A percentile compares a stretch with the other conserved stretches of the same genome.
Evolutionary conservation across 2,329 filamentous ascomycete genomes (phyloP).

Genomic region (Neofusicoccum ribis): DNA sequence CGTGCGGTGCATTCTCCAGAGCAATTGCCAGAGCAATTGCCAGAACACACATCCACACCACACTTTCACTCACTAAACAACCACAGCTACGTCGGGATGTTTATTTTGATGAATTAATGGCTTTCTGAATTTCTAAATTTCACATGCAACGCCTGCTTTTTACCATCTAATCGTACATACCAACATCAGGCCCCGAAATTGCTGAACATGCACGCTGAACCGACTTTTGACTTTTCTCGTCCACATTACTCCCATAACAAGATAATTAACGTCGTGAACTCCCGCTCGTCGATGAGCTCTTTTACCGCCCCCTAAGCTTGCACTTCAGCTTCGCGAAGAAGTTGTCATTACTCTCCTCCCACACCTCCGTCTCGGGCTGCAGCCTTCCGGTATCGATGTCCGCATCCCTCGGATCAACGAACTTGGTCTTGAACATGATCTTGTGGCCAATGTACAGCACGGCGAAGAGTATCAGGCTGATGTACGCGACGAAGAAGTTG

Average conservation of each 20-base stretch:
- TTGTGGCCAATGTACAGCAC: constrained; percentile 64
- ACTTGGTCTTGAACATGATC: constrained; percentile 35
- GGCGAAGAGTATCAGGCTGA: constrained; percentile 41
- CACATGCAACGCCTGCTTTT: not conserved
- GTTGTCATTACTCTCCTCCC: constrained; percentile 19
- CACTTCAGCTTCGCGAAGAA: constrained; percentile 16
- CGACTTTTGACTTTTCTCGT: not conserved
- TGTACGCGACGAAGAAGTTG: constrained; percentile 41
- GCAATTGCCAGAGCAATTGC: too few species aligned
- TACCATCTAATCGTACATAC: not conserved
- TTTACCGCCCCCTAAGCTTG: not conserved
- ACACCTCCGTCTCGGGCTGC: constrained; percentile 21
- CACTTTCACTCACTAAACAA: not conserved
- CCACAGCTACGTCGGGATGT: too few species aligned
- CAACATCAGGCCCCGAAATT: not conserved
- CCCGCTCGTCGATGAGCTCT: not conserved
- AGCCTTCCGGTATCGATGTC: constrained; percentile 45
- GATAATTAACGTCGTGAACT: not conserved
- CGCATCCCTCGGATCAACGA: constrained; percentile 43
- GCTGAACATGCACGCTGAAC: not conserved
- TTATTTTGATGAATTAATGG: not conserved
- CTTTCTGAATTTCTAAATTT: not conserved
- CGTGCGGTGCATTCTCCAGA: too few species aligned
- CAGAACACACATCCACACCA: not conserved
- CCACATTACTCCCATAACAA: not conserved